These are phyloP conservation scores for Hippophae gyantsensis DNA, from an alignment of 306 rosid species.

Conservation along the genomic window DNA sequence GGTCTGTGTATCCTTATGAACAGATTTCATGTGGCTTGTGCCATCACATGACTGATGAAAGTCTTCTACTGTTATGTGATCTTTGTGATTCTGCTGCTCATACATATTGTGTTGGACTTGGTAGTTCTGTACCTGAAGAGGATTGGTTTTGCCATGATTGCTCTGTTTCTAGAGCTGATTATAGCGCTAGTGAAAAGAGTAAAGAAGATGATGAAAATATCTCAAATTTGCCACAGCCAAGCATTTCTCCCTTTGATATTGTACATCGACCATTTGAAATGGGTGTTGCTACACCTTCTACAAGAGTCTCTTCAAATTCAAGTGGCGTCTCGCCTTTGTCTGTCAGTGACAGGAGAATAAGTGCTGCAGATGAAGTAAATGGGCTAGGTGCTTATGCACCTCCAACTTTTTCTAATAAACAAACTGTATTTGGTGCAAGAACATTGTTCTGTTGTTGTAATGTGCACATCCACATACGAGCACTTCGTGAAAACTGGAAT, in stretches of 20 bases:
- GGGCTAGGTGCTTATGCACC: background rate
- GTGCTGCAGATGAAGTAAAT: constrained; percentile 7
- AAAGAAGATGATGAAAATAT: constrained; percentile 14
- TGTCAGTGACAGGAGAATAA: constrained; percentile 23
- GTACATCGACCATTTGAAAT: constrained; percentile 17
- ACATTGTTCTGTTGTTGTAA: constrained; percentile 33
- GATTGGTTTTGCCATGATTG: constrained; percentile 85
- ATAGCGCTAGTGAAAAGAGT: constrained; percentile 10
- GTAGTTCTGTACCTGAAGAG: constrained; percentile 60
- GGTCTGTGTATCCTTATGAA: constrained; percentile 34
- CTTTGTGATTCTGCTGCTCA: constrained; percentile 65
- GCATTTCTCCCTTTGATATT: constrained; percentile 14
- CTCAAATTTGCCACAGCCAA: constrained; percentile 7
- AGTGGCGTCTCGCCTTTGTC: constrained; percentile 12
- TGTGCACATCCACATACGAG: constrained; percentile 35
- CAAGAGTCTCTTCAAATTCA: constrained; percentile 16
- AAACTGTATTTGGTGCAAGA: constrained; percentile 25
- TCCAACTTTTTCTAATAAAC: background rate
- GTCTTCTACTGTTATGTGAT: constrained; percentile 57
- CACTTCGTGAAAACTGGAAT: constrained; percentile 62
- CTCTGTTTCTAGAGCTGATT: constrained; percentile 26
- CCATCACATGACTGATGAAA: constrained; percentile 36
- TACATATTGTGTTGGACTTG: constrained; percentile 74
- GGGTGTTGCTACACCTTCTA: constrained; percentile 15
- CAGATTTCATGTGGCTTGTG: constrained; percentile 44